A percentile compares a stretch with the other conserved stretches of the same genome.
Evolutionary conservation across 2,329 filamentous ascomycete species (phyloP).

Genomic region (Neobulgaria alba): DNA sequence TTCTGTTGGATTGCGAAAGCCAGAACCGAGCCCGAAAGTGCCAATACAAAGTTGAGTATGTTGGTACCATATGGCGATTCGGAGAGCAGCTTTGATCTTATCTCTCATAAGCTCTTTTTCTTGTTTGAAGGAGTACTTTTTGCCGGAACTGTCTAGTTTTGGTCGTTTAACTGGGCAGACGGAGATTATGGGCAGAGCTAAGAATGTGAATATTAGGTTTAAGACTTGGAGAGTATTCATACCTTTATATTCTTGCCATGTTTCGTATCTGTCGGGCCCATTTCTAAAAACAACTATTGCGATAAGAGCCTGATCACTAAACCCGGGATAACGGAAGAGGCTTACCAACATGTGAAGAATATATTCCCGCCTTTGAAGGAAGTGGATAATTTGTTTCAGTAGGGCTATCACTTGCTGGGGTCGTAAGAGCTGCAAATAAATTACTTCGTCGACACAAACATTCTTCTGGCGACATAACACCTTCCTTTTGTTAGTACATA

Average conservation of each 20-base stretch:
- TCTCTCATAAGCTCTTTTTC: conserved; percentile 65
- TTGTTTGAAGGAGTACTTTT: conserved; percentile 61
- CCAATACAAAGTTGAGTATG: conserved; percentile 52
- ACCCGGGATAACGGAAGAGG: conserved; percentile 11
- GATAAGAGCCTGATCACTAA: neutral
- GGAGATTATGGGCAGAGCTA: conserved; percentile 61
- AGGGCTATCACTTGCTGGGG: conserved; percentile 43
- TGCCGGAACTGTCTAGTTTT: conserved; percentile 59
- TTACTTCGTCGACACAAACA: conserved; percentile 68
- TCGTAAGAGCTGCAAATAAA: conserved; percentile 58
- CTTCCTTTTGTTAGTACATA: conserved; percentile 27
- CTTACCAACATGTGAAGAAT: conserved; percentile 58
- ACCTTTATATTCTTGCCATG: conserved; percentile 42
- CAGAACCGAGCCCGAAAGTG: conserved; percentile 57
- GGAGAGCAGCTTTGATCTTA: conserved; percentile 62
- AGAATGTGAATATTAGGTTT: conserved; percentile 2
- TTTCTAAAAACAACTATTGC: conserved; percentile 55
- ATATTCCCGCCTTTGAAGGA: conserved; percentile 59
- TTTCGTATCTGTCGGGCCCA: conserved; percentile 56
- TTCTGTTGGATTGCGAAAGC: conserved; percentile 54
- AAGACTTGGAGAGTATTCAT: neutral
- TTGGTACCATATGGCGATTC: conserved; percentile 55
- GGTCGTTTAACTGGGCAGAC: conserved; percentile 65
- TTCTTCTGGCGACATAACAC: conserved; percentile 57
- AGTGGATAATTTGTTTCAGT: conserved; percentile 58